phyloP scores from a whole-genome alignment of 2,329 filamentous ascomycete species.

The Sporothrix euskadiensis region DNA sequence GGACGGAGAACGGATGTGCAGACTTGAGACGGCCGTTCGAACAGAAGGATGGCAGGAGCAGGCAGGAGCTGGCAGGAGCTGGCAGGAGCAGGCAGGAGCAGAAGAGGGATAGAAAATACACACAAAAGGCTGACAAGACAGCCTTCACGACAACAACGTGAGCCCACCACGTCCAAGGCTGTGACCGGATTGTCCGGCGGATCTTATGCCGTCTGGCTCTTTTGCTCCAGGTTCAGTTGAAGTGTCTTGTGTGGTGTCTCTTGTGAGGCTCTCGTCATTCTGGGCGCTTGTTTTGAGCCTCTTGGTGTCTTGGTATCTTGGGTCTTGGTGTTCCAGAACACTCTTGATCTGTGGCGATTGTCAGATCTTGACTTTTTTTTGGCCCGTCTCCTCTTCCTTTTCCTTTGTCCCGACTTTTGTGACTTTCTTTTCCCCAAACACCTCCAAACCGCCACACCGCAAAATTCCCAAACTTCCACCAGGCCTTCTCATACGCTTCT shows the following conservation, averaged over 20 bases:
- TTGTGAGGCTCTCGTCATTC: not conserved
- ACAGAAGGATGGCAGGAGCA: not conserved
- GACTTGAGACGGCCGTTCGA: constrained; percentile 47
- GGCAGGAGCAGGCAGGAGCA: not conserved
- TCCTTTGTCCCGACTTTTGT: constrained; percentile 28
- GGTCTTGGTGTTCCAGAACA: constrained; percentile 34
- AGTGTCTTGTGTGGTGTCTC: constrained; percentile 25
- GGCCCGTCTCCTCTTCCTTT: constrained; percentile 19
- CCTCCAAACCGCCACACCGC: not conserved
- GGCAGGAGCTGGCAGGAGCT: too few relatives aligned
- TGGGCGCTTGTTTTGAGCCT: not conserved
- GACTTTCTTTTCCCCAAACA: constrained; percentile 16
- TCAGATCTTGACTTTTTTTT: constrained; percentile 34
- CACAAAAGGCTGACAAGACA: constrained; percentile 33
- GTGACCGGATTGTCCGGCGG: constrained; percentile 51
- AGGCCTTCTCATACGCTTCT: not conserved
- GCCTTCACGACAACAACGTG: constrained; percentile 17
- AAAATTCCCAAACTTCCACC: not conserved
- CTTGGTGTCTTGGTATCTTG: not conserved
- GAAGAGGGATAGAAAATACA: not conserved
- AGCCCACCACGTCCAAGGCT: constrained; percentile 39
- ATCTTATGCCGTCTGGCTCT: constrained; percentile 48
- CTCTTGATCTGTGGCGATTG: constrained; percentile 35
- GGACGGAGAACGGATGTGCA: constrained; percentile 34
- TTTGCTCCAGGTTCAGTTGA: constrained; percentile 29